These are phyloP conservation scores for Wickerhamiella siamensis DNA, from an alignment of 805 yeast species.

Conservation along the genomic window DNA sequence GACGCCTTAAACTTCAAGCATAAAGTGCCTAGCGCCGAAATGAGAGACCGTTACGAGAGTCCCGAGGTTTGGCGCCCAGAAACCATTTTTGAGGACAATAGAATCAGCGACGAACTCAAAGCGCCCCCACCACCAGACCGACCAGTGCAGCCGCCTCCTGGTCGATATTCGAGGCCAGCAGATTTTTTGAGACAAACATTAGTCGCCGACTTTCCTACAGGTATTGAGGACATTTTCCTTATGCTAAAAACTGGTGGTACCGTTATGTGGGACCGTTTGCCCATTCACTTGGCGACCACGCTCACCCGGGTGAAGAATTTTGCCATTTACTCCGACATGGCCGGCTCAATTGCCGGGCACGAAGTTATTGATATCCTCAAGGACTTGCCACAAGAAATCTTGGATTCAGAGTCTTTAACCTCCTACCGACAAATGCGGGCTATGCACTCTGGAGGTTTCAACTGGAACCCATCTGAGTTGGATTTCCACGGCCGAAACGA, in stretches of 20 bases:
- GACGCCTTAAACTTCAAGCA: not conserved
- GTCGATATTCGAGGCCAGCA: not conserved
- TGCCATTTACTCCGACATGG: slow-evolving; percentile 26
- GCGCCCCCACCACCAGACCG: not conserved
- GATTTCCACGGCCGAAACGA: slow-evolving; percentile 7
- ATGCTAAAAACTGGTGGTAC: slow-evolving; percentile 29
- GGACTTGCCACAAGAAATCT: slow-evolving; percentile 15
- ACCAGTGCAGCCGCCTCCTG: not conserved
- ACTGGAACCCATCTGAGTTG: slow-evolving; percentile 11
- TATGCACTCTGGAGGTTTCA: slow-evolving; percentile 11
- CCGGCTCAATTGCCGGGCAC: slow-evolving; percentile 23
- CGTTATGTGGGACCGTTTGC: slow-evolving; percentile 26
- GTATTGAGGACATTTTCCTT: slow-evolving; percentile 17
- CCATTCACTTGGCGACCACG: slow-evolving; percentile 27
- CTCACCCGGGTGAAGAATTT: slow-evolving; percentile 24
- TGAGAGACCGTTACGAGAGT: slow-evolving; percentile 5
- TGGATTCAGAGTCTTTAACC: slow-evolving; percentile 16
- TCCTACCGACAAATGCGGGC: slow-evolving; percentile 13
- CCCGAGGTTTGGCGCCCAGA: slow-evolving; percentile 6
- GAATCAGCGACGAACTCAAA: not conserved
- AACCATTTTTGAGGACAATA: not conserved
- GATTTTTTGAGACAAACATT: slow-evolving; percentile 3
- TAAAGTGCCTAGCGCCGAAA: not conserved
- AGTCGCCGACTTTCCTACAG: not conserved
- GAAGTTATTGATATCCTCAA: slow-evolving; percentile 24